Evolutionary conservation across 345 rosid genomes (phyloP).

Genomic region (Brassica nigra): DNA sequence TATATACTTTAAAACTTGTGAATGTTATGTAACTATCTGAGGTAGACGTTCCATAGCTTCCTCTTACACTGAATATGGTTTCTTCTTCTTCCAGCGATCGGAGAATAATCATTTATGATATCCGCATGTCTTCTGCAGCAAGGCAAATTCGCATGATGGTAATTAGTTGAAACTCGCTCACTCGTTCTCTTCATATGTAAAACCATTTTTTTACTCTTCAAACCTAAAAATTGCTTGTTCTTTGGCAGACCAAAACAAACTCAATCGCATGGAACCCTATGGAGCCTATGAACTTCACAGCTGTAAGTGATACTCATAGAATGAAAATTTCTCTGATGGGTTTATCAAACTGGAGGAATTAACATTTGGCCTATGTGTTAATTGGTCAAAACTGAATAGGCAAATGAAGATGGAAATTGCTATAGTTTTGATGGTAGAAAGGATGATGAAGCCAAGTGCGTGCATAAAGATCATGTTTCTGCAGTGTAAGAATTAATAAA

Average conservation of each 20-base stretch:
- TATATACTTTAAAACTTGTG: slow-evolving; percentile 25
- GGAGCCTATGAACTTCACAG: slow-evolving; percentile 98
- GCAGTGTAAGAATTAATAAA: slow-evolving; percentile 71
- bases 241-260: slow-evolving; percentile 79
- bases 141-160: slow-evolving; percentile 87
- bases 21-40: neutral
- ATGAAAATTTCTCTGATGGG: slow-evolving; percentile 1
- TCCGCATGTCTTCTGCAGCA: slow-evolving; percentile 77
- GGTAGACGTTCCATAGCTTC: slow-evolving; percentile 6
- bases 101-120: slow-evolving; percentile 75
- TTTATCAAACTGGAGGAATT: neutral
- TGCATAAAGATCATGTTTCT: slow-evolving; percentile 98
- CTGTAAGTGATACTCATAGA: slow-evolving; percentile 58
- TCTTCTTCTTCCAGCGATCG: slow-evolving; percentile 62
- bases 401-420: slow-evolving; percentile 94
- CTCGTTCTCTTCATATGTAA: slow-evolving; percentile 6
- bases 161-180: slow-evolving; percentile 31
- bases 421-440: slow-evolving; percentile 92
- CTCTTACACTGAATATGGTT: slow-evolving; percentile 7
- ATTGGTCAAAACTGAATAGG: slow-evolving; percentile 54
- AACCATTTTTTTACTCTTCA: neutral
- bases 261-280: slow-evolving; percentile 95
- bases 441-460: slow-evolving; percentile 83
- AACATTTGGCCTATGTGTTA: neutral
- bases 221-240: slow-evolving; percentile 15